A percentile compares a stretch with the other conserved stretches of the same genome.
Conservation (phyloP, 768 basidiomycete species). For the Hemileccinum rubropunctum region DNA sequence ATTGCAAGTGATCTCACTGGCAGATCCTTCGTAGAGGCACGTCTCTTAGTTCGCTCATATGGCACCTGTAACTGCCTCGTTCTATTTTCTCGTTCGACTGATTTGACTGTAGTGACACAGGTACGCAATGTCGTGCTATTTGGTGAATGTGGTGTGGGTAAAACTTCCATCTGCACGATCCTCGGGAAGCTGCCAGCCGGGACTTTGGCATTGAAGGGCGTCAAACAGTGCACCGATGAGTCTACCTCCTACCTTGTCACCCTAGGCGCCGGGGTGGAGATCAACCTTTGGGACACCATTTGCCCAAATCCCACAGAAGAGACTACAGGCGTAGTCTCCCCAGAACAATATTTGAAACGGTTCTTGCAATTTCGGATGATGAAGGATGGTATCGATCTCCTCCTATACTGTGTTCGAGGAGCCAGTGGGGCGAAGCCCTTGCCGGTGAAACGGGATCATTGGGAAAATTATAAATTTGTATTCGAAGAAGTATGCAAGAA, state of each 20-base stretch:
- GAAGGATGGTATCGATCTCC: slow-evolving; percentile 26
- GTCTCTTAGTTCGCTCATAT: neutral
- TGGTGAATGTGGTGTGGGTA: slow-evolving; percentile 33
- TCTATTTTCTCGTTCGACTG: neutral
- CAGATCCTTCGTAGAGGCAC: neutral
- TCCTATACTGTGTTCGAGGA: slow-evolving; percentile 29
- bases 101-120: neutral
- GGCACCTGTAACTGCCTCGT: slow-evolving; percentile 3
- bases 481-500: slow-evolving; percentile 24
- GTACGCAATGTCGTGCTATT: slow-evolving; percentile 37
- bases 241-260: slow-evolving; percentile 15
- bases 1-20: neutral
- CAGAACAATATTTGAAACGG: slow-evolving; percentile 16
- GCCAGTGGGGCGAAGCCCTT: slow-evolving; percentile 7
- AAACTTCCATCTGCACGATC: slow-evolving; percentile 41
- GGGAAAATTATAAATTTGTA: slow-evolving; percentile 22
- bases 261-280: slow-evolving; percentile 12
- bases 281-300: slow-evolving; percentile 34
- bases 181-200: slow-evolving; percentile 21
- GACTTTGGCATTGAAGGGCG: slow-evolving; percentile 22
- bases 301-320: slow-evolving; percentile 38
- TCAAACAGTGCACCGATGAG: slow-evolving; percentile 28
- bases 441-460: slow-evolving; percentile 15
- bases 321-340: slow-evolving; percentile 17
- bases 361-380: slow-evolving; percentile 27